phyloP scores from a whole-genome alignment of 148 eudicot species.

The Camellia japonica region DNA sequence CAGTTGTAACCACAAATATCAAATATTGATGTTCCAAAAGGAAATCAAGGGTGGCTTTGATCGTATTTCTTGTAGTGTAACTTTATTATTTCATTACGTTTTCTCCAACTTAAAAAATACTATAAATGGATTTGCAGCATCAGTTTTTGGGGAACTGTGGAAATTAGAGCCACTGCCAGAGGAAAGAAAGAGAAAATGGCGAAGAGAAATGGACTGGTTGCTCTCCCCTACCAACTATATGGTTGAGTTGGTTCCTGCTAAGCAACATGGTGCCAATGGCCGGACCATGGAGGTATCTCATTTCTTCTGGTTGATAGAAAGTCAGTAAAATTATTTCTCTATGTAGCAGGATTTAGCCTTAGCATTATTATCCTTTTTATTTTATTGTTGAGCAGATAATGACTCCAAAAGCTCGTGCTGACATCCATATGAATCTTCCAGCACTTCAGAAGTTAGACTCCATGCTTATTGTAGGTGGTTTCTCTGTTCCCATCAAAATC shows the following conservation, averaged over 20 bases:
- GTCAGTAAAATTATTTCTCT: background rate
- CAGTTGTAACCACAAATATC: background rate
- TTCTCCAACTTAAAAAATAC: conserved; percentile 1
- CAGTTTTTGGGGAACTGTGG: conserved; percentile 97
- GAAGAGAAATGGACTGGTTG: conserved; percentile 87
- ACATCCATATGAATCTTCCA: conserved; percentile 74
- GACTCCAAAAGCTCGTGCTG: conserved; percentile 85
- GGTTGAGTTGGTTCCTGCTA: conserved; percentile 95
- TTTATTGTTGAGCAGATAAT: conserved; percentile 58
- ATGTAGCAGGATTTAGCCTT: conserved; percentile 1
- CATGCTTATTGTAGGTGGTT: conserved; percentile 81
- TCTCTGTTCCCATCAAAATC: conserved; percentile 19
- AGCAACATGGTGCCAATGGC: conserved; percentile 67
- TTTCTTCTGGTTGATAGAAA: background rate
- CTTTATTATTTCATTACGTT: background rate
- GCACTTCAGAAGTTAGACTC: conserved; percentile 86
- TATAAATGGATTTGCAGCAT: conserved; percentile 47
- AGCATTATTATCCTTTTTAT: background rate
- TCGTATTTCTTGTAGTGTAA: background rate
- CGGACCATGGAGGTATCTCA: conserved; percentile 61
- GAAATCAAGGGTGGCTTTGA: background rate
- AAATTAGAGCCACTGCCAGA: conserved; percentile 83
- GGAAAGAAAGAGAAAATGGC: conserved; percentile 73
- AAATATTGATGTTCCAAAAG: background rate
- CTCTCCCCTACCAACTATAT: conserved; percentile 87